Base-by-base conservation (phyloP, 208 protist species). In the Porcisia hertigi region DNA sequence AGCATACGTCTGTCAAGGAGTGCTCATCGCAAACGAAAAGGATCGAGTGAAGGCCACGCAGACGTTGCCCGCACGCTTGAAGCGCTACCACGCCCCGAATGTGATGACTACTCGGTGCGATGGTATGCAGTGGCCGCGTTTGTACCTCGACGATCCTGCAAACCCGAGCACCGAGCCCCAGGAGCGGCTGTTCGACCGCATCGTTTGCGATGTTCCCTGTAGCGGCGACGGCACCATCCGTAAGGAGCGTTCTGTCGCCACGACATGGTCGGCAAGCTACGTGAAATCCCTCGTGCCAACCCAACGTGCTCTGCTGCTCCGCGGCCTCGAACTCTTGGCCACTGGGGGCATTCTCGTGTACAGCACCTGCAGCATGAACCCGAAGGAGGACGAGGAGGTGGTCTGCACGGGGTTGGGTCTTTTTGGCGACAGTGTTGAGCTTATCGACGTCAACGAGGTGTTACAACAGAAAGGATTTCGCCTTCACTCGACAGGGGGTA, bases 291-390 rank as follows among this genome's bases (percentile, higher is more conserved):
- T 98, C 12, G 89, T 98, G 66, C 80, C 85, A 1, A 93, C 92
- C 23, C 98, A 99, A 81, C 80, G 88, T 34, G 88, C 94, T 39
- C 89, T 99, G 52, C 91, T 97, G 39, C 79, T 79, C 41, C 92
- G 94, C 59, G 97, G 92, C 25, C 81, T 98, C 16, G 95, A 98
- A 59, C 75, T 98, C 52, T 85, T 98, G 18, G 77, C 67, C 36
- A 80, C 78, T 39, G 87, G 71, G 54, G 98, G 98, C 47, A 79
- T 95, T 41, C 87, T 99, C 34, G 98, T 99, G 6, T 99, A 99
- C 89, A 98, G 96, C 71, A 99, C 98, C 18, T 99, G 98, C 85
- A 98, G 95, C 66, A 81, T 99, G 64, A 98, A 99, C 76, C 98
- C 98, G 39, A 94, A 98, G 75, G 98, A 99, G 83, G 93, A 99